Evolutionary conservation across 331 rosid species (phyloP).

Genomic region (Quercus phellos): DNA sequence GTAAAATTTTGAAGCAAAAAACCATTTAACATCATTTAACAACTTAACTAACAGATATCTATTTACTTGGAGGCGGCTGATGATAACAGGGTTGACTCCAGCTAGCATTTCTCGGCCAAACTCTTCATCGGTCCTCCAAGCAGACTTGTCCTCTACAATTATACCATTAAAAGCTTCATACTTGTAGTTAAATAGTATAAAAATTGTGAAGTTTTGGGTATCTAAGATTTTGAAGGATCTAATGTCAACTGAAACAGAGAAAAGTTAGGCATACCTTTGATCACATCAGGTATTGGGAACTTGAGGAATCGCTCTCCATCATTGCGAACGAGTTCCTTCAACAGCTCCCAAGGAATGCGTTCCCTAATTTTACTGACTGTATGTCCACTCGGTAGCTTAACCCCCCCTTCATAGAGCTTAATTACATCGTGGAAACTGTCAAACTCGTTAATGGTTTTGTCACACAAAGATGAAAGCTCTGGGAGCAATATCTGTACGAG

Average conservation of each 20-base stretch:
- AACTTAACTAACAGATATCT: background rate
- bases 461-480: constrained; percentile 60
- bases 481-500: constrained; percentile 62
- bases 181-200: background rate
- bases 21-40: background rate
- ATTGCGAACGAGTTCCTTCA: constrained; percentile 64
- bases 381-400: constrained; percentile 50
- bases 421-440: constrained; percentile 65
- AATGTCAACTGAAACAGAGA: background rate
- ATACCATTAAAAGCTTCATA: background rate
- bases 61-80: constrained; percentile 62
- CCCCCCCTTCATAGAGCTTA: constrained; percentile 59
- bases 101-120: constrained; percentile 94
- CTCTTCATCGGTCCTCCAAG: constrained; percentile 94
- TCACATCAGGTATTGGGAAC: constrained; percentile 78
- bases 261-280: constrained; percentile 47
- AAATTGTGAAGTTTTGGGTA: background rate
- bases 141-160: constrained; percentile 55
- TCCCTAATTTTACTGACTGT: constrained; percentile 41
- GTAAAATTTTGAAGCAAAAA: background rate
- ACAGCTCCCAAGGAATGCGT: constrained; percentile 66
- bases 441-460: constrained; percentile 82
- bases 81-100: constrained; percentile 85
- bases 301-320: constrained; percentile 80
- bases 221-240: background rate